Evolutionary conservation across 1,139 yeast species (phyloP).

Genomic region (Ashbya aceris): DNA sequence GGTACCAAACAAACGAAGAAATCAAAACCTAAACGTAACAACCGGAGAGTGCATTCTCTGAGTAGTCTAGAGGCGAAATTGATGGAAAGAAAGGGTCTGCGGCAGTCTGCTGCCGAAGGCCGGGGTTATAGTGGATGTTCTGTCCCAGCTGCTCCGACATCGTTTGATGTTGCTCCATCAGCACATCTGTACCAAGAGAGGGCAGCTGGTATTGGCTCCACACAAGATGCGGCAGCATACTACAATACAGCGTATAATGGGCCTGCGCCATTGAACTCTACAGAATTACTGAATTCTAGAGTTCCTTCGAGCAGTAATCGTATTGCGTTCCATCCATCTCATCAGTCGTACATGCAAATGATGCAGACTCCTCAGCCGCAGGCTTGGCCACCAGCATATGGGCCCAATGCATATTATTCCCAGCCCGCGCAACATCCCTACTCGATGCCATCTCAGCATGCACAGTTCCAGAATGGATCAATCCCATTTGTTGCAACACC

Average conservation of each 20-base stretch:
- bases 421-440: neutral
- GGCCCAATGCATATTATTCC: neutral
- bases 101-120: neutral
- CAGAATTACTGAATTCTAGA: no score
- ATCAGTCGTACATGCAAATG: neutral
- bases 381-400: neutral
- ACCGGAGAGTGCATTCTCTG: neutral
- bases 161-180: constrained; percentile 12
- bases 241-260: no score
- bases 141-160: constrained; percentile 24
- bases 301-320: no score
- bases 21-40: neutral
- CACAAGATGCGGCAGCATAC: no score
- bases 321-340: neutral
- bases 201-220: neutral
- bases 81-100: neutral
- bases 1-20: constrained; percentile 3
- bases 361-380: neutral
- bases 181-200: constrained; percentile 1
- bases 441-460: neutral
- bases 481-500: constrained; percentile 1
- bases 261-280: no score
- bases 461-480: neutral
- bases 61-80: constrained; percentile 5
- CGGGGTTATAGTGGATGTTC: constrained; percentile 29